Evolutionary conservation across 257 asterid species (phyloP).

Genomic region (Petunia axillaris): DNA sequence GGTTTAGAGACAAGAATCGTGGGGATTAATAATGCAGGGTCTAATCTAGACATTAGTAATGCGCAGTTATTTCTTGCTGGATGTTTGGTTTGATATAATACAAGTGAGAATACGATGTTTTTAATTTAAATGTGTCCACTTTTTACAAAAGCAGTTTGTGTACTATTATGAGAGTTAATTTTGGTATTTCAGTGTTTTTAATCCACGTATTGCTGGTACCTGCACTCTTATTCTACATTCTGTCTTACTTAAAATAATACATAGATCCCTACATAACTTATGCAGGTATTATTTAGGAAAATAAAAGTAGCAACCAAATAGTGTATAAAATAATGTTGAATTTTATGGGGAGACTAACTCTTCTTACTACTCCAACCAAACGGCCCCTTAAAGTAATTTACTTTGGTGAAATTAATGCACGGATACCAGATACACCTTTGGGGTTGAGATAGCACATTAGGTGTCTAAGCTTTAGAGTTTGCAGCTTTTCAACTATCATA

Average conservation of each 20-base stretch:
- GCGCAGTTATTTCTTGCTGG: constrained; percentile 3
- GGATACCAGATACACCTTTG: background rate
- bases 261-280: background rate
- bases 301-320: background rate
- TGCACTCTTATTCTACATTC: background rate
- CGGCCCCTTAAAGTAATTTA: background rate
- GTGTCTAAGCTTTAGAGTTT: background rate
- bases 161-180: background rate
- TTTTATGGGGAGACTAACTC: constrained; percentile 7
- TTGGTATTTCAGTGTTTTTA: background rate
- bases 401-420: background rate
- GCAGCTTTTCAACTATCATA: too few relatives aligned
- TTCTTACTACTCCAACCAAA: constrained; percentile 12
- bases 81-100: background rate
- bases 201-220: background rate
- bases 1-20: background rate
- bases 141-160: background rate
- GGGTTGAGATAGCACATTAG: background rate
- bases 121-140: background rate
- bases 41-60: background rate
- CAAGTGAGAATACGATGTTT: background rate
- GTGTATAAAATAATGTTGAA: background rate
- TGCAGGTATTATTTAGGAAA: background rate
- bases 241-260: background rate
- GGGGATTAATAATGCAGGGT: background rate